phyloP scores from a whole-genome alignment of 495 filamentous ascomycete genomes.

The Acidiella bohemica region DNA sequence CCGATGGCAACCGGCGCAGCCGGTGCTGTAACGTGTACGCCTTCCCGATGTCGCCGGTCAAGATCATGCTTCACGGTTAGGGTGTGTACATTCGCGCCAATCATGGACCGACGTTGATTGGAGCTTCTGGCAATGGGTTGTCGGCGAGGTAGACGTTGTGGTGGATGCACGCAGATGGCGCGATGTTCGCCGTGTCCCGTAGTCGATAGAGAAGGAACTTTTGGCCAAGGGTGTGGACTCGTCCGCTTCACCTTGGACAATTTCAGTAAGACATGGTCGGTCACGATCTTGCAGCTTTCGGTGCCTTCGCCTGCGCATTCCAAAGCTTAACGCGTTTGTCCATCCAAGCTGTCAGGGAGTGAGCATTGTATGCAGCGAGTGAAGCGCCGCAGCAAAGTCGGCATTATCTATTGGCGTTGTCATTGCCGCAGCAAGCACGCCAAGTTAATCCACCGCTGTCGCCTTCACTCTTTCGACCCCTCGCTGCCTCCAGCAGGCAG shows the following conservation, averaged over 20 bases:
- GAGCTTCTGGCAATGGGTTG: neutral
- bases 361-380: slow-evolving; percentile 4
- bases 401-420: neutral
- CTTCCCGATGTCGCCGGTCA: slow-evolving; percentile 27
- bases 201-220: slow-evolving; percentile 6
- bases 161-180: slow-evolving; percentile 7
- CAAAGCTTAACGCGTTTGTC: slow-evolving; percentile 4
- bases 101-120: slow-evolving; percentile 30
- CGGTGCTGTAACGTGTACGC: slow-evolving; percentile 27
- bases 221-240: neutral
- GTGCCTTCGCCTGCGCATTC: neutral
- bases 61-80: slow-evolving; percentile 36
- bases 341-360: neutral
- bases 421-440: neutral
- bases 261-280: no score
- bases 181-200: slow-evolving; percentile 7
- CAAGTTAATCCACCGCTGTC: no score
- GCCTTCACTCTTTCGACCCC: no score
- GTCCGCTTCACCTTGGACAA: neutral
- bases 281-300: neutral
- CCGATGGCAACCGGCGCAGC: slow-evolving; percentile 30
- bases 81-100: slow-evolving; percentile 36
- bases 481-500: no score
- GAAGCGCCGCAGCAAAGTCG: neutral
- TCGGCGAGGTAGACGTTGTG: slow-evolving; percentile 4